Base-by-base conservation (phyloP, 2,329 filamentous ascomycete genomes). In the Ilyonectria mors-panacis region DNA sequence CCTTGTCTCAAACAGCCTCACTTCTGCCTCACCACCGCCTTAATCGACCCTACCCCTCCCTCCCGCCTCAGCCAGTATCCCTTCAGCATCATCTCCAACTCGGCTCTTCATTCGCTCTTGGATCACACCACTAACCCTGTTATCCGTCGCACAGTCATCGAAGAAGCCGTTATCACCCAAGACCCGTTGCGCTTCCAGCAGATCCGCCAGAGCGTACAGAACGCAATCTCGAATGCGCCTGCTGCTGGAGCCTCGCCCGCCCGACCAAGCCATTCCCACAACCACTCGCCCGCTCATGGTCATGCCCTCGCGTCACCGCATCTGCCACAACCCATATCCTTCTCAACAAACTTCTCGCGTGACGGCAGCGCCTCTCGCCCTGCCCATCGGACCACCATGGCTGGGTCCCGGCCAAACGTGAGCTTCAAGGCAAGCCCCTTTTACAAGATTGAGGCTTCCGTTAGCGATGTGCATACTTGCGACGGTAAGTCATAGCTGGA, bases 381-480 rank as follows among this genome's bases (percentile, higher is more conserved):
- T 37, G 33, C 50, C 30, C 50, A 53, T 7, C 50, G 50, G 30
- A 12, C 50, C 9, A 9, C 17, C 67, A 73, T 58, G 62, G 19
- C 66, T 23, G 59, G 60, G 26, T 64, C 73, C 19, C 76, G 71
- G 69, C 10, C 56, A 53, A 67, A 55, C 28, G 62, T 81, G 21
- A 64, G 69, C 12, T 87, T 86, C 83, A 95, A 93, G 76, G 80
- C 89, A 4, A 97, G 94, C 75, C 95, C 96, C 0, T 99, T 98
- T 80, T 98, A 95, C 77, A 88, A 88, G 12, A 85, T 95, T 35
- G 78, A 91, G 51, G 85, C 89, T 61, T 86, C 89, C 30, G 81
- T 98, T 6, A 89, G 93, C 6, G 83, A 86, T 8, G 83, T 91
- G 19, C 86, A 89, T 47, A 87, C 89, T 62, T 93, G 94, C 70